Evolutionary conservation across 2,329 filamentous ascomycete species (phyloP), one percentile per base, ranked within the genome.

Genomic region (Verticillium nonalfalfae): DNA sequence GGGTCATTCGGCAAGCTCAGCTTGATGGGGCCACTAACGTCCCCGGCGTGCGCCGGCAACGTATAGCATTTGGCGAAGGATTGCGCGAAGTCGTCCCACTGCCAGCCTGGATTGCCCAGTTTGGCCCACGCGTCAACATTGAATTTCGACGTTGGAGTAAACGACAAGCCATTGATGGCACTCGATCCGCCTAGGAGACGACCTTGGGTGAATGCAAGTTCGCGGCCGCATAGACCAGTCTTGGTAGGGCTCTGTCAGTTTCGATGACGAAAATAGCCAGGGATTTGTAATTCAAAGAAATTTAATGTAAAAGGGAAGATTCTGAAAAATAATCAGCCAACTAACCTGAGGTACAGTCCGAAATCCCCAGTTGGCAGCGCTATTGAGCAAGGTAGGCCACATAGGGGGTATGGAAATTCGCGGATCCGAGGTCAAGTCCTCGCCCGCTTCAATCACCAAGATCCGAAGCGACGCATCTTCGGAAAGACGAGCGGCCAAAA

Each of bases 391-490:
- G 18, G 65, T 62, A 2, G 68, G 60, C 56, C 65, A 72, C 18
- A 69, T 60, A n/a, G 65, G 67, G 7, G 70, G 72, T 31, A 66
- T 65, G 15, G 64, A 62, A 45, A 70, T 63, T 1, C 66, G 63
- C 2, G 70, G 67, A 40, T 73, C 70, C 1, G 62, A 66, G 1
- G 61, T 64, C 10, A 64, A 63, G 60, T 73, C 70, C 11, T 66
- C 60, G 15, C 71, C 71, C 5, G 72, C 68, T 57, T 74, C 72
- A 18, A 73, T 56, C 9, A 73, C 67, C 3, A 72, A 40, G 3
- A 74, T 67, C 7, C 59, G 33, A 31, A 65, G 21, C 2, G 56
- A 56, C 2, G 65, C 57, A 26, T 68, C 61, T 38, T 70, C 68
- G 4, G 64, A 64, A n/a, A 65, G 39, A 4, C 62, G 62, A 26